These are phyloP conservation scores for Santalum album DNA, from an alignment of 164 flowering plant species.

Conservation along the genomic window DNA sequence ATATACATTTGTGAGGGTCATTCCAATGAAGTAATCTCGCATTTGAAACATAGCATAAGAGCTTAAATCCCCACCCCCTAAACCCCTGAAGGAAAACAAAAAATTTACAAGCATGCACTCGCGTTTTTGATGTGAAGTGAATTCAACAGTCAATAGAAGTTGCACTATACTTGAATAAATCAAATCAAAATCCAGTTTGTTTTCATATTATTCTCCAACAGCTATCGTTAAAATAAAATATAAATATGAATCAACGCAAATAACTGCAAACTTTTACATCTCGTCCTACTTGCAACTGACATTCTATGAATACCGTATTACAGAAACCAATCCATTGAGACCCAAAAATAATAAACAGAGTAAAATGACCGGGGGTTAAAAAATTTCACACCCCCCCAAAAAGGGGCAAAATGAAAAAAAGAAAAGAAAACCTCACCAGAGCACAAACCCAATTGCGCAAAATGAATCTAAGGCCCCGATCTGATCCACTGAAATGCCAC, in stretches of 20 bases:
- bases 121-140: no score
- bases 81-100: no score
- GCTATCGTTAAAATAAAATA: not conserved
- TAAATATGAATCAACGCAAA: constrained; percentile 9
- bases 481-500: constrained; percentile 13
- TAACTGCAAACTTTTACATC: constrained; percentile 17
- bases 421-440: constrained; percentile 19
- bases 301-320: constrained; percentile 17
- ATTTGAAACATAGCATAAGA: no score
- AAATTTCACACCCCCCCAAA: constrained; percentile 1
- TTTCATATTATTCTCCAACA: no score
- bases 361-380: not conserved
- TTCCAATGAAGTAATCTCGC: no score
- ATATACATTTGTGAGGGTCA: no score
- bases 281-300: constrained; percentile 16
- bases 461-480: constrained; percentile 37
- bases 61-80: no score
- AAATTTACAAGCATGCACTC: no score
- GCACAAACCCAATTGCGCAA: constrained; percentile 27
- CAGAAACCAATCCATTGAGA: constrained; percentile 26
- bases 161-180: no score
- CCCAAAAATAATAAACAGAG: constrained; percentile 5
- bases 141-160: no score
- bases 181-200: no score
- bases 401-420: not conserved